A percentile compares a stretch with the other conserved stretches of the same genome.
phyloP scores from a whole-genome alignment of 768 basidiomycete genomes.

The Suillus discolor region DNA sequence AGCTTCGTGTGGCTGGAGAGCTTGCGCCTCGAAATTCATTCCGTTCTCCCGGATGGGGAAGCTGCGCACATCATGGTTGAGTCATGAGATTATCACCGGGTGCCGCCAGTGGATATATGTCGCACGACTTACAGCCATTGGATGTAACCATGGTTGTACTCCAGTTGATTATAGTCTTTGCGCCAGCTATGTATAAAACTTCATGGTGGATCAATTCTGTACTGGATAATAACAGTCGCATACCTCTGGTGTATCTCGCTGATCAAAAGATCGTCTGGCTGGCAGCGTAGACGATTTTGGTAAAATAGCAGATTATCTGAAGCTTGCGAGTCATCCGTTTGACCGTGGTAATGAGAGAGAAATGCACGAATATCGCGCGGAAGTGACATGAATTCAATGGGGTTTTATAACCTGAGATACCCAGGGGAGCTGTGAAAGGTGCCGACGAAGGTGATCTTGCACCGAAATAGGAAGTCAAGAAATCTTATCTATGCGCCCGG shows the following conservation, averaged over 20 bases:
- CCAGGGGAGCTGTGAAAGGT: background rate
- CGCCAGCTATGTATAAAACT: constrained; percentile 51
- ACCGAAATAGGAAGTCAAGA: background rate
- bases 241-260: constrained; percentile 66
- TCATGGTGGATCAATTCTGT: constrained; percentile 5
- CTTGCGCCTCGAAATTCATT: constrained; percentile 68
- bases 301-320: constrained; percentile 64
- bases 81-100: background rate
- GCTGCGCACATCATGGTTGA: constrained; percentile 33
- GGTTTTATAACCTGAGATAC: background rate
- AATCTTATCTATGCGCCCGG: constrained; percentile 5
- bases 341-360: constrained; percentile 26
- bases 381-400: background rate
- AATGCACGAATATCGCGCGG: constrained; percentile 30
- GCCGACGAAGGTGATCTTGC: background rate
- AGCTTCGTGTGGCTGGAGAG: constrained; percentile 68
- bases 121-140: constrained; percentile 69
- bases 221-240: constrained; percentile 14
- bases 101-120: background rate
- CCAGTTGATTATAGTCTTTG: constrained; percentile 62
- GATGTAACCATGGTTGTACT: constrained; percentile 71
- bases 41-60: constrained; percentile 78
- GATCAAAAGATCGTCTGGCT: constrained; percentile 61
- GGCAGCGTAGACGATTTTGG: constrained; percentile 54
- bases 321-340: constrained; percentile 11